phyloP scores from a whole-genome alignment of 768 basidiomycete species.

The Trametes elegans region DNA sequence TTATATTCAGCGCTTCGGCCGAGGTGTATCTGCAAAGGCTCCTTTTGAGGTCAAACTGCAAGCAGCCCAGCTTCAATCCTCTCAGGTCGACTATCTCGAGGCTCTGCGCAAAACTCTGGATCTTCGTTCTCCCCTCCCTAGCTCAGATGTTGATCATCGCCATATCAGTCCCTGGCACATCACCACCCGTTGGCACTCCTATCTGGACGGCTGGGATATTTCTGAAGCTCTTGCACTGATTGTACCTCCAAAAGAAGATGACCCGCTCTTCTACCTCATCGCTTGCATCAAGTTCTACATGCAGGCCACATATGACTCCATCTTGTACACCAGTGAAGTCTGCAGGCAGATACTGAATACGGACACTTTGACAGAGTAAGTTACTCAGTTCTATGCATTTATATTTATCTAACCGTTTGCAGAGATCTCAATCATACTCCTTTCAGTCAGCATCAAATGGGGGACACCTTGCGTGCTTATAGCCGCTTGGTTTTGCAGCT shows the following conservation, averaged over 20 bases:
- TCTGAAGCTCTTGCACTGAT: not conserved
- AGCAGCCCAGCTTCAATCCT: no score
- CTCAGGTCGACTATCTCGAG: not conserved
- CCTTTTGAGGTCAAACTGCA: no score
- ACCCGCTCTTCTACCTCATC: constrained; percentile 1
- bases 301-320: not conserved
- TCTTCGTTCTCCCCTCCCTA: not conserved
- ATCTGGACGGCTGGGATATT: not conserved
- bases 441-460: constrained; percentile 1
- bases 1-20: no score
- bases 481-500: not conserved
- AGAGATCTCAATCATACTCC: constrained; percentile 3
- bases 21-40: no score
- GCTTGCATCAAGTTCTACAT: not conserved
- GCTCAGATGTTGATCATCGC: not conserved
- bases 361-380: not conserved
- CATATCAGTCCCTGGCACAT: constrained; percentile 9
- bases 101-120: not conserved
- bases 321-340: not conserved
- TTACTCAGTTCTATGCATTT: not conserved
- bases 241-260: not conserved
- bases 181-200: not conserved
- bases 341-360: constrained; percentile 4
- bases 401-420: not conserved
- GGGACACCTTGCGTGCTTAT: constrained; percentile 1